Base-by-base conservation (phyloP, 1,139 yeast genomes). In the Magnusiomyces sp. region DNA sequence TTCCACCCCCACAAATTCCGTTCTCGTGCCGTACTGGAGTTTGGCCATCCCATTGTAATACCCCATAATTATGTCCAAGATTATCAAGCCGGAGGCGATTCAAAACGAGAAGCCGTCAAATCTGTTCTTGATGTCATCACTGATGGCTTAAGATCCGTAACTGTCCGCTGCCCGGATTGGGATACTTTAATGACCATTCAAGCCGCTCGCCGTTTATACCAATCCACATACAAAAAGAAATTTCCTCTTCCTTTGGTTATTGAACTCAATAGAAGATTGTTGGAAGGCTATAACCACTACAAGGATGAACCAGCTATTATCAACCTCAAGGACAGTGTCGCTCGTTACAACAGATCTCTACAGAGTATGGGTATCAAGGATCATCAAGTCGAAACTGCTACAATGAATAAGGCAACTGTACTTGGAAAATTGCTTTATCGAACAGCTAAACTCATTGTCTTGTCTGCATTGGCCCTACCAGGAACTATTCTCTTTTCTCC, bases 1-100 rank as follows among this genome's bases (percentile, higher is more conserved):
- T 92, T 92, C 75, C 95, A 88, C 66, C 92, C 97, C 11, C 95
- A 92, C 68, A 87, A 85, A 64, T 92, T 92, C 68, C 76, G 97
- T 64, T 88, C 96, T 1, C 76, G 97, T 60, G 97, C 97, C 1
- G 96, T 92, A 27, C 75, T 92, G 52, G 97, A 92, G 67, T 90
- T 90, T 68, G 98, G 98, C 20, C 77, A 81, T 52, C 97, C 97
- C 6, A 81, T 92, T 53, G 82, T 78, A 47, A 80, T 92, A 38
- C 73, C 82, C 6, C 68, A 69, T 11, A 81, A 79, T 31, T 70
- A 87, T 51, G 87, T 89, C 4, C 74, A 72, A 27, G 77, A 76
- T 64, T 90, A 90, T 64, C 62, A 73, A 17, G 52, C 61, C 1
- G 72, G 73, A 5, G 82, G 79, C 29, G 81, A 88, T 0, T 79